Base-by-base conservation (phyloP, 2,329 filamentous ascomycete genomes). In the Teratosphaeria epicoccoides region DNA sequence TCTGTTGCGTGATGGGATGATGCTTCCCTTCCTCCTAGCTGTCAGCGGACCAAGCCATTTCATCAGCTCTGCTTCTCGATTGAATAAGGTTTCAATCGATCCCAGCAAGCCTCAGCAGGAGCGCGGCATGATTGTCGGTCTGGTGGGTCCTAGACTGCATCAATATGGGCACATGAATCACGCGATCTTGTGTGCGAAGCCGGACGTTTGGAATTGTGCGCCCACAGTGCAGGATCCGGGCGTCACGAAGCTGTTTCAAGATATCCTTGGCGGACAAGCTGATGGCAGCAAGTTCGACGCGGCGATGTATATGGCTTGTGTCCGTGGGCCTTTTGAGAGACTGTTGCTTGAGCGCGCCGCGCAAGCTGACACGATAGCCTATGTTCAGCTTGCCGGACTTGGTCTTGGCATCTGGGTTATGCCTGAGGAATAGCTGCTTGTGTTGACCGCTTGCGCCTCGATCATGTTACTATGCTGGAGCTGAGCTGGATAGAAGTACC, bases 81-180 rank as follows among this genome's bases (percentile, higher is more conserved):
- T 6, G 6, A 40, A 40, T 20, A 40, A 20, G 7, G 33, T 4
- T 4, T 7, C 9, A 3, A n/a, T 43, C n/a, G 33, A 49, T 43
- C 17, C 28, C 17, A 29, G 33, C 29, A 43, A 12, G 3, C 47
- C 29, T 14, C 47, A 43, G 24, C 47, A 62, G 47, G 33, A 29
- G 2, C 50, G 56, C 22, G 60, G 57, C 25, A 43, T 62, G 10
- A 57, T 60, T 17, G 48, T 61, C 9, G 60, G 60, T 6, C 50
- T 63, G 1, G 60, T 59, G 1, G 61, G 60, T 17, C 53, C 60
- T 20, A 51, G 60, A n/a, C 59, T 63, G 51, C 56, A 58, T 20
- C 51, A 56, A 11, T 23, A 46, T 9, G 58, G 50, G 17, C 53
- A 53, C 43, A 61, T 62, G 58, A 60, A 63, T 46, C 53, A 53